A percentile compares a stretch with the other conserved stretches of the same genome.
Evolutionary conservation across 345 rosid species (phyloP).

Genomic region (Capsella bursapastoris): DNA sequence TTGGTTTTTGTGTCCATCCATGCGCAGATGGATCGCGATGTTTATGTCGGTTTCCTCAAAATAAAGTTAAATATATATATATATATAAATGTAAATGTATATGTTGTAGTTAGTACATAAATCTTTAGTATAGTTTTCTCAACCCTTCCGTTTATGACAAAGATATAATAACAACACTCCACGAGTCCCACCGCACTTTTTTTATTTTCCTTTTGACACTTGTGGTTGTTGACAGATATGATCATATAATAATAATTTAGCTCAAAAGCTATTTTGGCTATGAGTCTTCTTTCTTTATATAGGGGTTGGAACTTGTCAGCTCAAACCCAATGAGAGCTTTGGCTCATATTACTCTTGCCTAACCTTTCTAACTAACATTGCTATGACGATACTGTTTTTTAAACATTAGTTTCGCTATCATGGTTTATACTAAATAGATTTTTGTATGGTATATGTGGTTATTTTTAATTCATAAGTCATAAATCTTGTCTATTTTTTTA

Average conservation of each 20-base stretch:
- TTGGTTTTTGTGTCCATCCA: conserved; percentile 27
- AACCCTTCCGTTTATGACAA: not conserved
- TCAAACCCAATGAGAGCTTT: not conserved
- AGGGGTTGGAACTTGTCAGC: not conserved
- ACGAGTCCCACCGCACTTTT: not conserved
- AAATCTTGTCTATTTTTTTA: too few relatives aligned
- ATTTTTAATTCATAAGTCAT: too few relatives aligned
- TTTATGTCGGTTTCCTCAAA: conserved; percentile 18
- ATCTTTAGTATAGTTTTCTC: not conserved
- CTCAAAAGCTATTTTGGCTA: too few relatives aligned
- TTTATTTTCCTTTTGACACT: not conserved
- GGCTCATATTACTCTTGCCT: conserved; percentile 11
- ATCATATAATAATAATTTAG: too few relatives aligned
- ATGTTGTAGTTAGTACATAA: too few relatives aligned
- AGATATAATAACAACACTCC: conserved; percentile 1
- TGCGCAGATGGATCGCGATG: conserved; percentile 30
- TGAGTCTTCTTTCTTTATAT: too few relatives aligned
- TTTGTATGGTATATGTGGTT: too few relatives aligned
- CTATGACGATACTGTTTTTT: too few relatives aligned
- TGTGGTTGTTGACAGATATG: not conserved
- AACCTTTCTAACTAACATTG: not conserved
- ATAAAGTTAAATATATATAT: too few relatives aligned
- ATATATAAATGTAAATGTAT: too few relatives aligned
- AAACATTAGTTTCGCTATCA: too few relatives aligned
- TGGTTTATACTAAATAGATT: too few relatives aligned